Conservation (phyloP, 495 filamentous ascomycete genomes). For the Neurospora sp. region DNA sequence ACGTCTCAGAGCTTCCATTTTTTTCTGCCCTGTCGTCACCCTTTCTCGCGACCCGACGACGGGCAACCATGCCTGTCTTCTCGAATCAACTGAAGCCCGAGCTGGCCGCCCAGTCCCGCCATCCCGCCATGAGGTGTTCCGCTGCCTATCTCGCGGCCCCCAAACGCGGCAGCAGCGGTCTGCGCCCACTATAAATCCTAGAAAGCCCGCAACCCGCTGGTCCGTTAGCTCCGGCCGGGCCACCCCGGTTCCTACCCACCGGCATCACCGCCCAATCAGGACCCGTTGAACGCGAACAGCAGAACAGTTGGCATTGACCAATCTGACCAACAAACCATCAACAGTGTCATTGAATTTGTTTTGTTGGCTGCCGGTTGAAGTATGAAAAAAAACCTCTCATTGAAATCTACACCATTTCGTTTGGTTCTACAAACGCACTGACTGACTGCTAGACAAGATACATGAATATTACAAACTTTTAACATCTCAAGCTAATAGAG, state of each 20-base stretch:
- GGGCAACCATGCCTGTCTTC: background rate
- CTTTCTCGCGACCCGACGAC: background rate
- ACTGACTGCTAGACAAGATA: background rate
- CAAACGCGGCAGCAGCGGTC: background rate
- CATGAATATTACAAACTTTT: background rate
- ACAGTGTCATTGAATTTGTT: background rate
- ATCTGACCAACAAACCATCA: background rate
- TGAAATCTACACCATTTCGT: background rate
- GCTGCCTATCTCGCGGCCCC: background rate
- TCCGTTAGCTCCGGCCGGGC: background rate
- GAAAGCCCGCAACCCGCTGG: background rate
- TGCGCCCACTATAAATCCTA: background rate
- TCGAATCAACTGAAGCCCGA: background rate
- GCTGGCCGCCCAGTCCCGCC: background rate
- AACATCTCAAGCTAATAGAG: background rate
- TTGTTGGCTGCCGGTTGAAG: background rate
- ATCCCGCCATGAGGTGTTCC: background rate
- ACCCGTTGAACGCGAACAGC: background rate
- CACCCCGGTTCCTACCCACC: background rate
- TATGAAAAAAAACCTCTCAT: background rate
- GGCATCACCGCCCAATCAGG: background rate
- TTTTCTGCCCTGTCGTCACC: background rate
- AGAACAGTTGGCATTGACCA: background rate
- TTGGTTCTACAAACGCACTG: background rate
- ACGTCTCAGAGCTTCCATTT: background rate